These are phyloP conservation scores for Saccharomycopsis fibuligera DNA, from an alignment of 805 yeast genomes.

Conservation along the genomic window DNA sequence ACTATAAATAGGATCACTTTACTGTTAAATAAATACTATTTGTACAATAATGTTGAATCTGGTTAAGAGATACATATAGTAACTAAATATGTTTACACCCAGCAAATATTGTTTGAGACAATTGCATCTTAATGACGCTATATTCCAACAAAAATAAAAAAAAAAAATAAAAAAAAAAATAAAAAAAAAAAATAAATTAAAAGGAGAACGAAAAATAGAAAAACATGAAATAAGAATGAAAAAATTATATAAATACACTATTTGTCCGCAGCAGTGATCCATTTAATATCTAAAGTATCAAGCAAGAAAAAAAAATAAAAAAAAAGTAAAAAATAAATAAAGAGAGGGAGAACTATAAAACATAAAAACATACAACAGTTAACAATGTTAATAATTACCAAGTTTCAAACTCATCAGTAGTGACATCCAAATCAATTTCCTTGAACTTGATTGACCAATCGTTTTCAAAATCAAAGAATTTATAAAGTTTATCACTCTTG, in stretches of 20 bases:
- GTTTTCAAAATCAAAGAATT: constrained; percentile 80
- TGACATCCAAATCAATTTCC: constrained; percentile 45
- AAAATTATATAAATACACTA: neutral
- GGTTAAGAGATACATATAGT: too few species aligned
- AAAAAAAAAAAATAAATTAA: too few species aligned
- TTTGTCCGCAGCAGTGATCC: neutral
- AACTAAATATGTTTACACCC: too few species aligned
- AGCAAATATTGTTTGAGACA: too few species aligned
- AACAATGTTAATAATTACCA: constrained; percentile 25
- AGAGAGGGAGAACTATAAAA: constrained; percentile 2
- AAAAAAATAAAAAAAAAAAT: too few species aligned
- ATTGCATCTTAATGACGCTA: too few species aligned
- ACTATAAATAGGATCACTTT: too few species aligned
- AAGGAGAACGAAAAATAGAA: too few species aligned
- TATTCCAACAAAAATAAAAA: too few species aligned
- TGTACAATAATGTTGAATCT: too few species aligned
- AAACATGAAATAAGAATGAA: neutral
- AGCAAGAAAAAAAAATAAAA: neutral
- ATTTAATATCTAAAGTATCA: too few species aligned
- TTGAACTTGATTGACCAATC: constrained; percentile 36
- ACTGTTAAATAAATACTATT: too few species aligned
- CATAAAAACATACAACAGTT: constrained; percentile 10
- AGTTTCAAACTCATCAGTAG: constrained; percentile 46
- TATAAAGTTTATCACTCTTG: constrained; percentile 45
- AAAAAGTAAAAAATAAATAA: constrained; percentile 16